Evolutionary conservation across 2,329 filamentous ascomycete genomes (phyloP), one percentile per base, ranked within the genome.

Genomic region (Neofusicoccum sp.): DNA sequence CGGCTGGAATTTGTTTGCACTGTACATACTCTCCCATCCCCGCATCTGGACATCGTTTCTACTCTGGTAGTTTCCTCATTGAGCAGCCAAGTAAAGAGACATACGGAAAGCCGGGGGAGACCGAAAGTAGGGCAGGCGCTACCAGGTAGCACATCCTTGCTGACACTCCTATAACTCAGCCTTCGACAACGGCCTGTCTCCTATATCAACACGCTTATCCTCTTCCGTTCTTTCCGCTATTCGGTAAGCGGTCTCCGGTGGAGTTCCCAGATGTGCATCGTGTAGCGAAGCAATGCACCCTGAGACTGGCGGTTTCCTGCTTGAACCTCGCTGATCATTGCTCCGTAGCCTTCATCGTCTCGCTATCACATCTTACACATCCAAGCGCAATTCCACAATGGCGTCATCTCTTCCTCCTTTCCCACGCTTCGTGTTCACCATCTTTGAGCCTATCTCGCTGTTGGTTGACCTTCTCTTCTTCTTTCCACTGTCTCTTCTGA

Each of bases 401-500:
- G 62, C 65, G 6, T 56, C 62, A 5, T 33, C 38, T 34, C 61
- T 67, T 20, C 65, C 65, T 12, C 11, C 54, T 1, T 24, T 65
- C 11, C 65, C 65, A 1, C 44, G 56, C 6, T n/a, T 63, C 6
- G 61, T 65, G 24, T 66, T 67, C 43, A 64, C 63, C 1, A 58
- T 64, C 38, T 48, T 67, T 12, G 65, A 67, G 54, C 65, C 65
- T 6, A 58, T 65, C 36, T 67, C 65, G 1, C 58, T 65, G 65
- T 67, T 59, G 26, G 63, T 49, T 6, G 30, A 6, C 26, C n/a
- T 11, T 9, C 31, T 12, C 33, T 8, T n/a, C 16, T 33, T 36
- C 14, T 31, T 7, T 30, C 20, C 20, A 20, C 20, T 3, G 11
- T n/a, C n/a, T 7, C 16, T 20, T 33, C 57, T 59, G 34, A 59